phyloP scores from a whole-genome alignment of 1,139 yeast species.

The Blastobotrys apis region DNA sequence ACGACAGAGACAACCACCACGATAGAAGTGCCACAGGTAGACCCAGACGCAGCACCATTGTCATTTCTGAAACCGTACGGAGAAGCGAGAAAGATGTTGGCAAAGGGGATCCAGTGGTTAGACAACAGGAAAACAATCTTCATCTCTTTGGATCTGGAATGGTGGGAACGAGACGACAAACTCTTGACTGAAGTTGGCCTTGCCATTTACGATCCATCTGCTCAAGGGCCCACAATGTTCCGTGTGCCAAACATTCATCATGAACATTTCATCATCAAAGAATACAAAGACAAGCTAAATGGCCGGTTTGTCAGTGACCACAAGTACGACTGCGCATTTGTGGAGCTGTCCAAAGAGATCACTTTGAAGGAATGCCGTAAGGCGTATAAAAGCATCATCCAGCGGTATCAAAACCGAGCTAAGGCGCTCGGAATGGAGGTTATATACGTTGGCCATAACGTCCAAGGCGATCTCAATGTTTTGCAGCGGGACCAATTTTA shows the following conservation, averaged over 20 bases:
- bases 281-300: constrained; percentile 45
- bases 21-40: too few species aligned
- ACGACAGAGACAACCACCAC: too few species aligned
- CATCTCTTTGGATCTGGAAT: constrained; percentile 58
- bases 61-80: too few species aligned
- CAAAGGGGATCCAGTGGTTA: constrained; percentile 9
- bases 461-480: constrained; percentile 59
- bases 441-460: constrained; percentile 64
- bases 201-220: constrained; percentile 57
- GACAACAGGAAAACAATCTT: constrained; percentile 15
- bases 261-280: constrained; percentile 55
- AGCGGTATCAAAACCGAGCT: constrained; percentile 16
- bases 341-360: constrained; percentile 34
- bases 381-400: constrained; percentile 16
- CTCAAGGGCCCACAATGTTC: constrained; percentile 2
- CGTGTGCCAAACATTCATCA: constrained; percentile 16
- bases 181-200: constrained; percentile 65
- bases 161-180: constrained; percentile 49
- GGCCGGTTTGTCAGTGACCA: constrained; percentile 62
- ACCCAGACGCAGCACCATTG: too few species aligned
- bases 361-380: constrained; percentile 19
- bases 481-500: constrained; percentile 45
- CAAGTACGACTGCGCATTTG: constrained; percentile 49
- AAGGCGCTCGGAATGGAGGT: constrained; percentile 22
- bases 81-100: constrained; percentile 1